Conservation (phyloP, 78 protist species). For the Chrysochromulina tobinii region DNA sequence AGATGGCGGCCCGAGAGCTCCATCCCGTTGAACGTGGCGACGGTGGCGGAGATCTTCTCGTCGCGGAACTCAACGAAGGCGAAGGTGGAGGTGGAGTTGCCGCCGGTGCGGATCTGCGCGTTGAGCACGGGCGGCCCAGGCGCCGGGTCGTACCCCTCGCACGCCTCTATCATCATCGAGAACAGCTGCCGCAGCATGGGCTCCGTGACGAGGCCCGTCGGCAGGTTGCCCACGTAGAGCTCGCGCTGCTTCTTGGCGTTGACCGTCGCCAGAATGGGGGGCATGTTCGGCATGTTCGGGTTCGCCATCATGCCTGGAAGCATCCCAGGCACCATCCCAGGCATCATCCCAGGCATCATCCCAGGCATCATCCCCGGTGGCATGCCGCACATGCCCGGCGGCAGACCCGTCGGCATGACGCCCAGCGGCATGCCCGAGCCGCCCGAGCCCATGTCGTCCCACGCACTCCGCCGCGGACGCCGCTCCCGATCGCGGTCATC, state of each 20-base stretch:
- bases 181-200: neutral
- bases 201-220: neutral
- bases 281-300: neutral
- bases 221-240: neutral
- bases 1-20: neutral
- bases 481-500: neutral
- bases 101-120: neutral
- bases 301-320: neutral
- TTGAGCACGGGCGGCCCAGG: neutral
- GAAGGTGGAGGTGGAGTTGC: neutral
- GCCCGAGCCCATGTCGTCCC: neutral
- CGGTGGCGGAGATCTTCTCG: neutral
- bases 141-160: neutral
- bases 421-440: no score
- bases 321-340: no score
- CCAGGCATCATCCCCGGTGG: no score
- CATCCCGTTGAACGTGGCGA: neutral
- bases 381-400: no score
- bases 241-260: neutral
- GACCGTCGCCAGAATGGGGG: neutral
- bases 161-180: neutral
- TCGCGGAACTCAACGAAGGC: constrained; percentile 24
- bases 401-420: no score
- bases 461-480: neutral
- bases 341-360: neutral